A percentile compares a stretch with the other conserved stretches of the same genome.
Evolutionary conservation across 2,329 filamentous ascomycete genomes (phyloP).

Genomic region (Proliferodiscus dingleyae): DNA sequence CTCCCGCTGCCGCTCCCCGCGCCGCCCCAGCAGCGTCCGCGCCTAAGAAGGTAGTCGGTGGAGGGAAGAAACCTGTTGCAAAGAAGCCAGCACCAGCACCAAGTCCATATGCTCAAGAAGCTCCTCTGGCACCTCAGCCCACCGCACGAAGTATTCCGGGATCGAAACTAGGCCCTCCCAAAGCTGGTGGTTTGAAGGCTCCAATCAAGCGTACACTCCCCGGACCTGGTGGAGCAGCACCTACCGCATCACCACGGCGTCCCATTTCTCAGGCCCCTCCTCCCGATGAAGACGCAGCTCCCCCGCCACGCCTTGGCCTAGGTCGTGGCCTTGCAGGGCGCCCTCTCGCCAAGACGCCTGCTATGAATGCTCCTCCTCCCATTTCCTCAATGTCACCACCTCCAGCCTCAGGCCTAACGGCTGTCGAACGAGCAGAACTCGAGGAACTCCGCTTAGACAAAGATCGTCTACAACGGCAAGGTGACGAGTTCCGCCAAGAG

Average conservation of each 20-base stretch:
- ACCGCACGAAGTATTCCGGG: constrained; percentile 45
- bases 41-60: constrained; percentile 43
- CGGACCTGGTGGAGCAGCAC: constrained; percentile 38
- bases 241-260: constrained; percentile 43
- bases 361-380: constrained; percentile 45
- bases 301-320: constrained; percentile 30
- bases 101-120: constrained; percentile 43
- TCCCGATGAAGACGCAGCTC: constrained; percentile 39
- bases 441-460: constrained; percentile 83
- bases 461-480: constrained; percentile 68
- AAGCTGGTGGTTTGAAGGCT: constrained; percentile 51
- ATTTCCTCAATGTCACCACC: constrained; percentile 52
- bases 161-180: constrained; percentile 53
- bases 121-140: constrained; percentile 54
- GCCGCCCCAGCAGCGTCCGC: constrained; percentile 40
- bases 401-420: constrained; percentile 60
- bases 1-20: constrained; percentile 54
- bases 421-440: constrained; percentile 85
- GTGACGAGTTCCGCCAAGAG: constrained; percentile 78
- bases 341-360: constrained; percentile 67
- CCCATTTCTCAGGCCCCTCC: constrained; percentile 43
- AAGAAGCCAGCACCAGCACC: constrained; percentile 44
- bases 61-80: constrained; percentile 40
- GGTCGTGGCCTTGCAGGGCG: constrained; percentile 73
- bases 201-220: constrained; percentile 52